Evolutionary conservation across 495 filamentous ascomycete species (phyloP).

Genomic region (Penicillium malachiteum): DNA sequence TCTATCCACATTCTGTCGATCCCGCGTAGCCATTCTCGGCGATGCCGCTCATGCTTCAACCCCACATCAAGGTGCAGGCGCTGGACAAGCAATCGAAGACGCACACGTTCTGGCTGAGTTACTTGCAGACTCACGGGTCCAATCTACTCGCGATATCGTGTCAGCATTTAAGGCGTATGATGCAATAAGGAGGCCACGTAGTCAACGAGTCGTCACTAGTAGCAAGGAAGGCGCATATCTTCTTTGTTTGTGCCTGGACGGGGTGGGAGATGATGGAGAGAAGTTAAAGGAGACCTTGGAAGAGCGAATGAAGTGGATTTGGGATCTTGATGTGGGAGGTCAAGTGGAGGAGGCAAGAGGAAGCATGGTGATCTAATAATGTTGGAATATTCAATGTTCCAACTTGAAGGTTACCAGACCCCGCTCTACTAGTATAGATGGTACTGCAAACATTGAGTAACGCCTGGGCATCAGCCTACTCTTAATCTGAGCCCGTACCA

Average conservation of each 20-base stretch:
- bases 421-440: too few species aligned
- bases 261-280: conserved; percentile 41
- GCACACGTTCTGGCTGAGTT: conserved; percentile 59
- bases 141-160: conserved; percentile 16
- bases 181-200: conserved; percentile 52
- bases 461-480: too few species aligned
- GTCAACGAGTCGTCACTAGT: conserved; percentile 47
- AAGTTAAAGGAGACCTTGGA: conserved; percentile 43
- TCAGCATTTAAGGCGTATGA: conserved; percentile 65
- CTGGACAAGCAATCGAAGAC: conserved; percentile 69
- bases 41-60: conserved; percentile 71
- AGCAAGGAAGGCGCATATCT: conserved; percentile 47
- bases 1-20: conserved; percentile 53
- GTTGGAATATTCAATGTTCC: too few species aligned
- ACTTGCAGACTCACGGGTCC: conserved; percentile 40
- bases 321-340: conserved; percentile 37
- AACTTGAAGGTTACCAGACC: too few species aligned
- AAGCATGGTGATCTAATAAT: conserved; percentile 14
- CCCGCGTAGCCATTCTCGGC: conserved; percentile 58
- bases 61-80: conserved; percentile 68
- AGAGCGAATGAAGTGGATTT: conserved; percentile 51
- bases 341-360: conserved; percentile 27
- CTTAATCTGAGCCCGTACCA: too few species aligned
- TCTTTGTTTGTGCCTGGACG: conserved; percentile 42
- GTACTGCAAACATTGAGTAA: too few species aligned